Evolutionary conservation across 1,139 yeast genomes (phyloP).

Genomic region (Pichia sp.): DNA sequence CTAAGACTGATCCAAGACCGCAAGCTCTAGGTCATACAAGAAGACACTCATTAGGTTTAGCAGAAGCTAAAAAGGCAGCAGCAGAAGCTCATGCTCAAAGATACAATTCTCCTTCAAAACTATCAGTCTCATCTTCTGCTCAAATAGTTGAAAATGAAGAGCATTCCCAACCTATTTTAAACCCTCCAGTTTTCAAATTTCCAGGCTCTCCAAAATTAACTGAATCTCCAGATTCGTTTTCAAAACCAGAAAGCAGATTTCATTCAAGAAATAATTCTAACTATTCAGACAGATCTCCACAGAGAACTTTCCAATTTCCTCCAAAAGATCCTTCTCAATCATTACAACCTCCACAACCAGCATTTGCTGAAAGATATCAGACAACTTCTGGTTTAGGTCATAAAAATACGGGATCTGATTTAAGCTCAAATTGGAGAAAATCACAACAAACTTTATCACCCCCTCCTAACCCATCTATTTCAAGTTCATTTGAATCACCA

Average conservation of each 20-base stretch:
- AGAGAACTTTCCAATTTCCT: slow-evolving; percentile 37
- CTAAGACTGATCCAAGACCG: slow-evolving; percentile 22
- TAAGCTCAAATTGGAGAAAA: slow-evolving; percentile 62
- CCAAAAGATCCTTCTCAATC: slow-evolving; percentile 29
- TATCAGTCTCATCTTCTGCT: slow-evolving; percentile 26
- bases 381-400: slow-evolving; percentile 43
- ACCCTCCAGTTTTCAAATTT: slow-evolving; percentile 42
- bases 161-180: slow-evolving; percentile 11
- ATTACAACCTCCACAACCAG: slow-evolving; percentile 27
- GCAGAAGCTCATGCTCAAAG: slow-evolving; percentile 76
- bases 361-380: slow-evolving; percentile 36
- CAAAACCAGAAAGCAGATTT: slow-evolving; percentile 2
- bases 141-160: slow-evolving; percentile 12
- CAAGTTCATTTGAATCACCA: slow-evolving; percentile 39
- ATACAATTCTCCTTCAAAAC: slow-evolving; percentile 35
- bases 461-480: slow-evolving; percentile 14
- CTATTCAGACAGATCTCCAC: slow-evolving; percentile 30
- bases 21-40: slow-evolving; percentile 65
- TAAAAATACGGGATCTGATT: slow-evolving; percentile 55
- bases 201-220: slow-evolving; percentile 40
- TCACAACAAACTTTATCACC: slow-evolving; percentile 26
- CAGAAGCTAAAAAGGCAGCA: slow-evolving; percentile 96
- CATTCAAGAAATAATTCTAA: slow-evolving; percentile 27
- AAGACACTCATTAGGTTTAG: slow-evolving; percentile 86
- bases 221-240: slow-evolving; percentile 7